phyloP scores from a whole-genome alignment of 2,329 filamentous ascomycete genomes.

The Botryosphaeria dothidea region DNA sequence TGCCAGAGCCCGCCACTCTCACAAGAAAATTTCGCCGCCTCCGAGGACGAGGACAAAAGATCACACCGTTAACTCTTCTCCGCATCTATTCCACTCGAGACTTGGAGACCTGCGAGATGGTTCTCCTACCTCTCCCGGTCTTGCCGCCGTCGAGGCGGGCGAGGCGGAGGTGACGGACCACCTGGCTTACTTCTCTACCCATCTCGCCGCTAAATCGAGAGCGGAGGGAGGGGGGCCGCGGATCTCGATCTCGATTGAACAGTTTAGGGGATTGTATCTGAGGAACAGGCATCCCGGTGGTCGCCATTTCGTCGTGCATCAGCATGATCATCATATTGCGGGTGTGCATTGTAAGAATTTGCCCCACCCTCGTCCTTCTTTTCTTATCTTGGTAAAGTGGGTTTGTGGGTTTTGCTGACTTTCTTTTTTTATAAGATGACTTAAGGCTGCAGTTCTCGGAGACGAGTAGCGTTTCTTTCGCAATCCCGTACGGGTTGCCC shows the following conservation, averaged over 20 bases:
- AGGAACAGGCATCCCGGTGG: conserved; percentile 49
- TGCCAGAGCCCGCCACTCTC: not conserved
- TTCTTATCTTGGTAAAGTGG: too few relatives aligned
- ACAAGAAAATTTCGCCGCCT: not conserved
- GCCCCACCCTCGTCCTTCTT: too few relatives aligned
- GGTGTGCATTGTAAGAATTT: conserved; percentile 57
- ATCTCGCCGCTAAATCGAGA: conserved; percentile 37
- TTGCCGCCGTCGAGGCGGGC: conserved; percentile 55
- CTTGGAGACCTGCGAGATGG: not conserved
- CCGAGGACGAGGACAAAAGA: not conserved
- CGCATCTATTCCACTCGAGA: too few relatives aligned
- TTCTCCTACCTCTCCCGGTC: conserved; percentile 20
- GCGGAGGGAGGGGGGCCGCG: conserved; percentile 28
- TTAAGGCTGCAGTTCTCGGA: conserved; percentile 69
- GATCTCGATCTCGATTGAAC: conserved; percentile 44
- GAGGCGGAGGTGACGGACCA: conserved; percentile 50
- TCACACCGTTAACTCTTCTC: not conserved
- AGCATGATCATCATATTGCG: conserved; percentile 71
- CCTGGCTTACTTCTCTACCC: conserved; percentile 48
- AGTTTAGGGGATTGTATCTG: conserved; percentile 50
- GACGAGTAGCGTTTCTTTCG: conserved; percentile 63
- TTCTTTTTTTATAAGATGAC: conserved; percentile 55
- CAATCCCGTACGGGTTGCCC: conserved; percentile 46
- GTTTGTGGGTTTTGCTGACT: too few relatives aligned
- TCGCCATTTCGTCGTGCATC: conserved; percentile 65